Evolutionary conservation across 225 moss, liverwort and hornwort species (phyloP).

Genomic region (Asterella californica): DNA sequence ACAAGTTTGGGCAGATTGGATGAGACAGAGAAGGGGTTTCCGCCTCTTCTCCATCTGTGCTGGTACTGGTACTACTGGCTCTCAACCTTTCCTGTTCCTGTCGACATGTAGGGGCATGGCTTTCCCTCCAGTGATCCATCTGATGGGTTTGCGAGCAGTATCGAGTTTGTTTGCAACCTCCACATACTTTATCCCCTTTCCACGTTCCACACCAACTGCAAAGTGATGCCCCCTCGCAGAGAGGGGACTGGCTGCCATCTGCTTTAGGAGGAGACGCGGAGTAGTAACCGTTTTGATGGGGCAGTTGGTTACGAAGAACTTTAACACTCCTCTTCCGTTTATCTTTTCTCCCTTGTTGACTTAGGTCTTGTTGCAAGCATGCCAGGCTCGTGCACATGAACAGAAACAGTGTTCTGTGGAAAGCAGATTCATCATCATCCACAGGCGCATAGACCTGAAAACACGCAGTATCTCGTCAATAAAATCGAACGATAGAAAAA

Average conservation of each 20-base stretch:
- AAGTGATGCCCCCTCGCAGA: constrained; percentile 45
- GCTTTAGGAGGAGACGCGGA: constrained; percentile 50
- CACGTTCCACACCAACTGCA: constrained; percentile 96
- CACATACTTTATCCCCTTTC: constrained; percentile 72
- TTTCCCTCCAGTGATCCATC: constrained; percentile 78
- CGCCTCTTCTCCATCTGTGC: constrained; percentile 24
- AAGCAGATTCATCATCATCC: constrained; percentile 45
- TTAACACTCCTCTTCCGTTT: constrained; percentile 60
- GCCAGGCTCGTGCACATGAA: constrained; percentile 77
- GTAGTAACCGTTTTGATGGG: constrained; percentile 68
- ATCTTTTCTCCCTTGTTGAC: constrained; percentile 61
- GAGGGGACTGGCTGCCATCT: constrained; percentile 48
- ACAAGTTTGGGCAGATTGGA: constrained; percentile 30
- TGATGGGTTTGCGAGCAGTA: constrained; percentile 83
- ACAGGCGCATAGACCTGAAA: constrained; percentile 61
- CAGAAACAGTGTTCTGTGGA: constrained; percentile 74
- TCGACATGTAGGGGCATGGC: constrained; percentile 68
- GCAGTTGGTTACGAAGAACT: constrained; percentile 88
- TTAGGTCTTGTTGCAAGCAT: constrained; percentile 84
- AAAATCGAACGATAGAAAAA: neutral
- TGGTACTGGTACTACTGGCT: neutral
- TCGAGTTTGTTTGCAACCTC: constrained; percentile 69
- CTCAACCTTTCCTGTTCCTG: constrained; percentile 48
- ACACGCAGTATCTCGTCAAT: neutral
- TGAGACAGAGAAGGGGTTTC: neutral